These are phyloP conservation scores for Apiospora aurea DNA, from an alignment of 2,329 filamentous ascomycete genomes.

Conservation along the genomic window DNA sequence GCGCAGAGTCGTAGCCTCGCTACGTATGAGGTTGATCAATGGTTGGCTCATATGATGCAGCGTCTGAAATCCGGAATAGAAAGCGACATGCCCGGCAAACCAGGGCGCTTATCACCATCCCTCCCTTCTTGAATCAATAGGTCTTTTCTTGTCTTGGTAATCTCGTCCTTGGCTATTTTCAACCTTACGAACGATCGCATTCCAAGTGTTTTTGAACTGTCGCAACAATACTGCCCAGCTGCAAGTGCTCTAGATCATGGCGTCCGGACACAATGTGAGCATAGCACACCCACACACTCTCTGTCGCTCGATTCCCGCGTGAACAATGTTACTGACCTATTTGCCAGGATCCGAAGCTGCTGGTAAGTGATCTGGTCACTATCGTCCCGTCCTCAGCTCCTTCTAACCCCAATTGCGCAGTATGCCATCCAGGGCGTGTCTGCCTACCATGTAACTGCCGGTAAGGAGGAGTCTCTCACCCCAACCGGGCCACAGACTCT, in stretches of 20 bases:
- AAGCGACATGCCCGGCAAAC: constrained; percentile 2
- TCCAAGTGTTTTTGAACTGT: background rate
- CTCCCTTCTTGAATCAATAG: background rate
- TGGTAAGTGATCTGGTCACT: background rate
- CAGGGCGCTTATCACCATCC: background rate
- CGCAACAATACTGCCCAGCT: background rate
- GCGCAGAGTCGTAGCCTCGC: constrained; percentile 16
- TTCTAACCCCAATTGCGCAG: constrained; percentile 23
- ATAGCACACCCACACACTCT: background rate
- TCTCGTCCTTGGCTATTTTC: background rate
- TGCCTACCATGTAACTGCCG: constrained; percentile 90
- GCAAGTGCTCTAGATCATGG: constrained; percentile 18
- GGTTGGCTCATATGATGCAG: constrained; percentile 12
- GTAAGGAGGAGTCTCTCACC: constrained; percentile 82
- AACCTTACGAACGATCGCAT: background rate
- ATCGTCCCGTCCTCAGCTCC: background rate
- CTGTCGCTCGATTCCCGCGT: background rate
- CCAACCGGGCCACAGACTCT: constrained; percentile 88
- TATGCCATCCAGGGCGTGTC: constrained; percentile 84
- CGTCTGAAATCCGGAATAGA: constrained; percentile 5
- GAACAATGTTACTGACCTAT: background rate
- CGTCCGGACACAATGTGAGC: constrained; percentile 23
- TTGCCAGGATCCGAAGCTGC: constrained; percentile 21
- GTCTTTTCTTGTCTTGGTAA: background rate
- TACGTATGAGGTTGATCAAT: background rate